Evolutionary conservation across 208 protist species (phyloP).

Genomic region (Strigomonas galati): DNA sequence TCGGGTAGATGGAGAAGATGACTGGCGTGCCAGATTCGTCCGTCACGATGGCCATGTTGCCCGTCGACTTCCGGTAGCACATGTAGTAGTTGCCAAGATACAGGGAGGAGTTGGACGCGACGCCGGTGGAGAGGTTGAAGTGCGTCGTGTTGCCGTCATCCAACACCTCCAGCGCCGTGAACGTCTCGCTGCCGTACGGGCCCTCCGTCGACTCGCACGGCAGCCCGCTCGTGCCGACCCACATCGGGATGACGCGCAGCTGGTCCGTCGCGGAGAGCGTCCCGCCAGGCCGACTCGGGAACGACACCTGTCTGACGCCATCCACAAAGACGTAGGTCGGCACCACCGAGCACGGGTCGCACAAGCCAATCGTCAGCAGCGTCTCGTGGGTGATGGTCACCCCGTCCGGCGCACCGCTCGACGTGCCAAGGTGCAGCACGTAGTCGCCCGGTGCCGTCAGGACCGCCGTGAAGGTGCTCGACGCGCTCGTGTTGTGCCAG

Average conservation of each 20-base stretch:
- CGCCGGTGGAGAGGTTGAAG: constrained; percentile 47
- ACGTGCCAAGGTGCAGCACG: constrained; percentile 61
- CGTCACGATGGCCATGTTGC: constrained; percentile 51
- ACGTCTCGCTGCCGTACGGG: constrained; percentile 49
- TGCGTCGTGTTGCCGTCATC: constrained; percentile 29
- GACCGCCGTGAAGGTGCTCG: constrained; percentile 51
- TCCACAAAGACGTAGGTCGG: constrained; percentile 63
- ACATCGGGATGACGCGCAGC: constrained; percentile 64
- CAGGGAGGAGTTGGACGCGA: constrained; percentile 20
- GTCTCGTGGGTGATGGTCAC: constrained; percentile 60
- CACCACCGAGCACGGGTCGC: constrained; percentile 75
- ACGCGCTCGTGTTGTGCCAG: constrained; percentile 15
- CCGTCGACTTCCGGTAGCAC: constrained; percentile 61
- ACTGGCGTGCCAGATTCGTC: constrained; percentile 25
- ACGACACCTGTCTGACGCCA: constrained; percentile 37
- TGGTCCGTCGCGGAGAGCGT: constrained; percentile 45
- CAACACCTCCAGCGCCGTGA: constrained; percentile 29
- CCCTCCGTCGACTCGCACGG: constrained; percentile 54
- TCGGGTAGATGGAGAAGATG: constrained; percentile 78
- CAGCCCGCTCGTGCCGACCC: constrained; percentile 33
- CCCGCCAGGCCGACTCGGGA: constrained; percentile 44
- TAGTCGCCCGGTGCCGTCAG: constrained; percentile 50
- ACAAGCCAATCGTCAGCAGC: constrained; percentile 47
- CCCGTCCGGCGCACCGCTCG: constrained; percentile 17
- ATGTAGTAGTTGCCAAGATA: constrained; percentile 81